Base-by-base conservation (phyloP, 768 basidiomycete genomes). In the Russula lepida region DNA sequence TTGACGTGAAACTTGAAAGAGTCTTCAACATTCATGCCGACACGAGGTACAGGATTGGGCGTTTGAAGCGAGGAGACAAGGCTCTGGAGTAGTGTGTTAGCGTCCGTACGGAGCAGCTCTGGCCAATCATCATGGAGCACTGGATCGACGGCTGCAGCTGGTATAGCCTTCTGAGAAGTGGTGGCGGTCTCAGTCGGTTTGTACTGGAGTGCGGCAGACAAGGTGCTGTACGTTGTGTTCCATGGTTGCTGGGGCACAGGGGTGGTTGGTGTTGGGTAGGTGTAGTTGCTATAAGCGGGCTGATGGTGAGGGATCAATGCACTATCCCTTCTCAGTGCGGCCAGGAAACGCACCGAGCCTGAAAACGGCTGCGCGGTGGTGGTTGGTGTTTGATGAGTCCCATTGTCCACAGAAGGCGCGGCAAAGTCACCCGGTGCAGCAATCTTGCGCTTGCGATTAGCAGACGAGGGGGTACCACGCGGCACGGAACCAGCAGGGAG, bases 1-100 rank as follows among this genome's bases (percentile, higher is more conserved):
- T 76, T 78, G 19, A 92, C 79, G 64, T 91, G 89, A 1, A 84
- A 83, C 69, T 83, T 85, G 77, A 89, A 92, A 0, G 89, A 85
- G 32, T 90, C 86, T 70, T 89, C 86, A 11, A 88, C 82, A 19
- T 77, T 81, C 2, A 83, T 81, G 0, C 86, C 86, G 1, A 78
- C 78, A 46, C 74, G 77, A 1, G 87, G 80, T 5, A 81, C 74
- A 0, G 86, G 82, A 65, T 85, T 85, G 0, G 86, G 86, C 0
- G 83, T 79, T 13, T 81, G 77, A 13, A 90, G 74, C 3, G 85
- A 74, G 6, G 76, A 68, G 17, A 90, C 76, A 2, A 90, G 78
- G 3, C 79, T 72, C 13, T 77, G 76, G 30, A 89, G 73, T 71
- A 89, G 84, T 0, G 69, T 71, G 64, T 82, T 80, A 3, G 84